These are phyloP conservation scores for Starmerella floricola DNA, from an alignment of 805 yeast genomes.

Conservation along the genomic window DNA sequence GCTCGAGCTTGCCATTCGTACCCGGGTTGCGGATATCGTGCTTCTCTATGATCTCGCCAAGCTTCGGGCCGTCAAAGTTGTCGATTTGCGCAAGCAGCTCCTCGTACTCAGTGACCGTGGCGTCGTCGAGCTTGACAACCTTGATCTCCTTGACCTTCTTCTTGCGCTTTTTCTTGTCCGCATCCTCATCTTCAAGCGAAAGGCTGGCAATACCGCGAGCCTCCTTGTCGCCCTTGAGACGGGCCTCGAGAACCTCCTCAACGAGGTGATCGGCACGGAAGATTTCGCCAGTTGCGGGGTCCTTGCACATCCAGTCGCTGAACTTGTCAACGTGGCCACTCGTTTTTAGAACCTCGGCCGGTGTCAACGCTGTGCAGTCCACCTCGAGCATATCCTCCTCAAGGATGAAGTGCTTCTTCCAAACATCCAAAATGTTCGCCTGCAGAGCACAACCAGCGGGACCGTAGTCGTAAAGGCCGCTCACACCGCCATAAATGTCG, in stretches of 20 bases:
- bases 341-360: slow-evolving; percentile 92
- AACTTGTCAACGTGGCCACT: slow-evolving; percentile 99
- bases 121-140: slow-evolving; percentile 75
- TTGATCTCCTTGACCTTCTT: slow-evolving; percentile 83
- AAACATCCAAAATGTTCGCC: slow-evolving; percentile 83
- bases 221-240: slow-evolving; percentile 92
- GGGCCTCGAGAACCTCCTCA: slow-evolving; percentile 92
- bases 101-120: slow-evolving; percentile 68
- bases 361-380: slow-evolving; percentile 95
- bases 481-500: slow-evolving; percentile 95
- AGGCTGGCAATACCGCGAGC: slow-evolving; percentile 73
- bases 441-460: slow-evolving; percentile 99
- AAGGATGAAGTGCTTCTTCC: slow-evolving; percentile 95
- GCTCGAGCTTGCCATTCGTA: slow-evolving; percentile 72
- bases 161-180: slow-evolving; percentile 86
- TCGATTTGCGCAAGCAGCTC: slow-evolving; percentile 77
- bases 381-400: slow-evolving; percentile 99
- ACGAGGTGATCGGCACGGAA: slow-evolving; percentile 97
- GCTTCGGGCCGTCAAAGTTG: slow-evolving; percentile 83
- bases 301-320: slow-evolving; percentile 98
- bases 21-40: slow-evolving; percentile 83
- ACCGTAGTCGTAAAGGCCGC: slow-evolving; percentile 96
- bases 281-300: slow-evolving; percentile 89
- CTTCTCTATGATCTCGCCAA: slow-evolving; percentile 77
- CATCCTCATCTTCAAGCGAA: slow-evolving; percentile 58